phyloP scores from a whole-genome alignment of 352 stramenopile genomes.

The Phytopythium cucurbitacearum region DNA sequence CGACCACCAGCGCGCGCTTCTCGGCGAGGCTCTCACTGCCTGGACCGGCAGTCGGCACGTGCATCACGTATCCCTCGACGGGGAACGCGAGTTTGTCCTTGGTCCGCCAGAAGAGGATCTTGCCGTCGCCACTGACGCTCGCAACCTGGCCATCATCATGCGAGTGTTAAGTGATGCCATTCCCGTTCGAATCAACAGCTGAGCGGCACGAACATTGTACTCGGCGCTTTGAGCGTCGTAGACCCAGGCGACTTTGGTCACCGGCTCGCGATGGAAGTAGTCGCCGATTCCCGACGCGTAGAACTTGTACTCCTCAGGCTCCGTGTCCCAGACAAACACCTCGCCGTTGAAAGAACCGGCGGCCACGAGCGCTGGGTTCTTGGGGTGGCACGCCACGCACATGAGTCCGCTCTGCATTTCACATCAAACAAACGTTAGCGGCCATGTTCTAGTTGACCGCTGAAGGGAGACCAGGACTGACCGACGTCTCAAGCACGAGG shows the following conservation, averaged over 20 bases:
- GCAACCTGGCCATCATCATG: conserved; percentile 27
- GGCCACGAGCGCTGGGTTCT: conserved; percentile 75
- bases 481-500: conserved; percentile 76
- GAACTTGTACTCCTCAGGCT: conserved; percentile 61
- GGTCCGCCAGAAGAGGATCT: conserved; percentile 83
- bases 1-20: conserved; percentile 28
- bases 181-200: neutral
- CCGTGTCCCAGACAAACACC: conserved; percentile 76
- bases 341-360: conserved; percentile 87
- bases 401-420: conserved; percentile 71
- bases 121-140: conserved; percentile 80
- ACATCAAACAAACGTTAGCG: neutral
- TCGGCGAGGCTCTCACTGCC: conserved; percentile 8
- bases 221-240: conserved; percentile 67
- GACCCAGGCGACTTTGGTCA: conserved; percentile 80
- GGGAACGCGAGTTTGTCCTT: conserved; percentile 85
- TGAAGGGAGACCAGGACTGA: conserved; percentile 13
- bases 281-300: conserved; percentile 82
- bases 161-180: no score
- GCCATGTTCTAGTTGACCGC: neutral
- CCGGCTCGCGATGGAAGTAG: conserved; percentile 85
- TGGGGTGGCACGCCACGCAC: conserved; percentile 83
- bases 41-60: conserved; percentile 17
- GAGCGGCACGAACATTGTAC: conserved; percentile 42
- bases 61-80: conserved; percentile 84